A percentile compares a stretch with the other conserved stretches of the same genome.
These are phyloP conservation scores for Fraxinus anomala DNA, from an alignment of 257 asterid species.

Conservation along the genomic window DNA sequence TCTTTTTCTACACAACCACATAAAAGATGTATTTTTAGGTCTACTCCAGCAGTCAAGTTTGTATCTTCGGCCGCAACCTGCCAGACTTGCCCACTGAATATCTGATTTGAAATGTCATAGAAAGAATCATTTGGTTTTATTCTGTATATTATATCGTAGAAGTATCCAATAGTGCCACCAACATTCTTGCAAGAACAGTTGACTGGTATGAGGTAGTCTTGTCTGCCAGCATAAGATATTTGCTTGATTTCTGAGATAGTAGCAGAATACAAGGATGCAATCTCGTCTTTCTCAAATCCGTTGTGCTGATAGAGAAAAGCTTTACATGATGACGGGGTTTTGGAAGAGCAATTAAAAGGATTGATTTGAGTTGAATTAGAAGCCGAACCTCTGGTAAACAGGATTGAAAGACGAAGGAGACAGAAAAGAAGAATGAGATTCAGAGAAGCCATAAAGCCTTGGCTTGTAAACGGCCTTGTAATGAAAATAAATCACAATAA, in stretches of 20 bases:
- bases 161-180: constrained; percentile 28
- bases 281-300: constrained; percentile 32
- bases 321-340: constrained; percentile 42
- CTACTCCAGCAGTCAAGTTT: constrained; percentile 21
- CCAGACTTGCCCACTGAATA: constrained; percentile 66
- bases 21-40: constrained; percentile 50
- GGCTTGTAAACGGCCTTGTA: constrained; percentile 20
- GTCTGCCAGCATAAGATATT: constrained; percentile 24
- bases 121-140: constrained; percentile 42
- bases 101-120: constrained; percentile 38
- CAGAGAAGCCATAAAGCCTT: constrained; percentile 47
- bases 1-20: constrained; percentile 70
- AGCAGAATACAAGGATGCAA: constrained; percentile 52
- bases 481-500: constrained; percentile 22
- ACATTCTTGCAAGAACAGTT: constrained; percentile 65
- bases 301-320: constrained; percentile 70
- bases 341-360: constrained; percentile 49
- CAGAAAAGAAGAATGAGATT: constrained; percentile 26
- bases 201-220: constrained; percentile 52
- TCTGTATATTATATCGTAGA: not conserved
- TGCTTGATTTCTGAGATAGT: constrained; percentile 44
- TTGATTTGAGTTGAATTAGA: constrained; percentile 29
- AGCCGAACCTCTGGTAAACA: constrained; percentile 12
- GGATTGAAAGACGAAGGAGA: constrained; percentile 25
- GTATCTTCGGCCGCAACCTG: constrained; percentile 40